A percentile compares a stretch with the other conserved stretches of the same genome.
Evolutionary conservation across 2,329 filamentous ascomycete genomes (phyloP).

Genomic region (Didymella pinodella): DNA sequence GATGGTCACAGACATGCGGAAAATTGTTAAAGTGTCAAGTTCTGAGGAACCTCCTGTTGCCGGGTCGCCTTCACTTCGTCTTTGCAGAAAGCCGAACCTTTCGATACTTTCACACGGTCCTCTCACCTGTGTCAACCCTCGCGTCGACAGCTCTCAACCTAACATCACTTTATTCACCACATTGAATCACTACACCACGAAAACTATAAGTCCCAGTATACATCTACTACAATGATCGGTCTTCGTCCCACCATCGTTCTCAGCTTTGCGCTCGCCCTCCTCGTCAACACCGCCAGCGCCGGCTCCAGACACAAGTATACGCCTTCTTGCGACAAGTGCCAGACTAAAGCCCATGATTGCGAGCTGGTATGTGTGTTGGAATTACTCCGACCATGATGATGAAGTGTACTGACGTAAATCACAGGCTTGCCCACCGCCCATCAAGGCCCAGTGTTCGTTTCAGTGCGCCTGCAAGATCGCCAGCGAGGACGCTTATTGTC

Average conservation of each 20-base stretch:
- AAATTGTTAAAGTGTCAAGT: background rate
- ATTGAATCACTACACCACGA: background rate
- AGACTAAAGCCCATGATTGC: too few species aligned
- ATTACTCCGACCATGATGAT: too few species aligned
- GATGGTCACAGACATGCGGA: background rate
- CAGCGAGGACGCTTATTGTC: background rate
- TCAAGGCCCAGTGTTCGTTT: too few species aligned
- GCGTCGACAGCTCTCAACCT: background rate
- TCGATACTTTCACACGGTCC: background rate
- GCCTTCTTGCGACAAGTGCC: background rate
- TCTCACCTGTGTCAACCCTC: background rate
- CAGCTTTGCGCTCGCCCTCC: background rate
- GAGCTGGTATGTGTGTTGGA: too few species aligned
- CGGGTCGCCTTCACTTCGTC: background rate
- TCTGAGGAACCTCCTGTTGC: background rate
- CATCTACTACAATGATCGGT: background rate
- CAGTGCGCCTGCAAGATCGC: background rate
- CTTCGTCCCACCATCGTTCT: background rate
- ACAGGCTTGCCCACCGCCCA: too few species aligned
- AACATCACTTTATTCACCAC: background rate
- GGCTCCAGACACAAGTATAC: background rate
- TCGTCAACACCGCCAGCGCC: background rate
- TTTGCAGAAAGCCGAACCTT: background rate
- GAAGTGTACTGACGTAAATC: too few species aligned
- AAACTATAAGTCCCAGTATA: background rate